phyloP scores from a whole-genome alignment of 1,284 basidiomycete species.

The Trichosporon faecale region DNA sequence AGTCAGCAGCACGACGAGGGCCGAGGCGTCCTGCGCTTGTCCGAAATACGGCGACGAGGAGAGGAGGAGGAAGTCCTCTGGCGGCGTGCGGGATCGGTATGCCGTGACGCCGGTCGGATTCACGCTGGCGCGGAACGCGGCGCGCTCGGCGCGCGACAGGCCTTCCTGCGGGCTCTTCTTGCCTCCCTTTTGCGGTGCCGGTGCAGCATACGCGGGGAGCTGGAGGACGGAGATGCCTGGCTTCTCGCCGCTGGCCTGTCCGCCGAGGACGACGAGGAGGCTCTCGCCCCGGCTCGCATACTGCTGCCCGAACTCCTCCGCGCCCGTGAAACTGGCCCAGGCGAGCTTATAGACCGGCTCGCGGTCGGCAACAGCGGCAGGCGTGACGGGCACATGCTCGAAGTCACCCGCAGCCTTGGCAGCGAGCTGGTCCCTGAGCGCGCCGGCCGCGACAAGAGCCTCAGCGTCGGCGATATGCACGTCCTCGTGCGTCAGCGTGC shows the following conservation, averaged over 20 bases:
- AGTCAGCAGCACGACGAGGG: slow-evolving; percentile 58
- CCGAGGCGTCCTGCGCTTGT: slow-evolving; percentile 66
- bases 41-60: slow-evolving; percentile 68
- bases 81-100: slow-evolving; percentile 62
- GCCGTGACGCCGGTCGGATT: slow-evolving; percentile 60
- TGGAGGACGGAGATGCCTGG: slow-evolving; percentile 68
- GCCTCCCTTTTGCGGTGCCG: slow-evolving; percentile 31
- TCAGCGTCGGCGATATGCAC: slow-evolving; percentile 54
- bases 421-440: slow-evolving; percentile 46
- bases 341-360: slow-evolving; percentile 87
- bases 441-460: slow-evolving; percentile 50
- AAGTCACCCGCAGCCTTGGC: slow-evolving; percentile 28
- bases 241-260: slow-evolving; percentile 59
- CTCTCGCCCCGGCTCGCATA: slow-evolving; percentile 62
- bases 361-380: slow-evolving; percentile 45
- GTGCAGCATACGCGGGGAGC: slow-evolving; percentile 68
- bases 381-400: slow-evolving; percentile 28
- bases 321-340: slow-evolving; percentile 65
- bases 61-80: slow-evolving; percentile 76
- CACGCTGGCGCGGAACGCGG: slow-evolving; percentile 66
- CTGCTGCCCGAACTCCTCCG: slow-evolving; percentile 54
- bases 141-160: slow-evolving; percentile 59
- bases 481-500: slow-evolving; percentile 61
- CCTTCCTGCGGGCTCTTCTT: slow-evolving; percentile 30
- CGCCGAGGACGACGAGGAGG: slow-evolving; percentile 73